Conservation (phyloP, 2,329 filamentous ascomycete genomes). For the Cladophialophora bantiana region DNA sequence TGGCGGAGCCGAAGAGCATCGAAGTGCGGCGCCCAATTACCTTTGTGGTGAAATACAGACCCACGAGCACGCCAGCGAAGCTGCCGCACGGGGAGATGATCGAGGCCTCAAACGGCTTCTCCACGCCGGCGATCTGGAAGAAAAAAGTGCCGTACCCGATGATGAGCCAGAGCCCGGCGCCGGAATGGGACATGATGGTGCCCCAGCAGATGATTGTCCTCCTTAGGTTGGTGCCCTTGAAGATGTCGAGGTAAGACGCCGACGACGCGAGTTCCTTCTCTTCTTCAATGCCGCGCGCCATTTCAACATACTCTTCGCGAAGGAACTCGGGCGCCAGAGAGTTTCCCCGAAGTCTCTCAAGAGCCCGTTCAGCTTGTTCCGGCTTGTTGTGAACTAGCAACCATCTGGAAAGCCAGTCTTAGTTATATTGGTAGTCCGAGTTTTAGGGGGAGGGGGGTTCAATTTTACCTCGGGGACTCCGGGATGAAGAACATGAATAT, state of each 20-base stretch:
- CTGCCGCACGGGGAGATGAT: constrained; percentile 44
- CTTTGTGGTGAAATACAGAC: constrained; percentile 46
- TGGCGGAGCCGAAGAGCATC: constrained; percentile 46
- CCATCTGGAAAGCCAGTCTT: constrained; percentile 19
- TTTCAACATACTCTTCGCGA: constrained; percentile 37
- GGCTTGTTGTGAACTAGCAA: constrained; percentile 32
- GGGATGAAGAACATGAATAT: constrained; percentile 57
- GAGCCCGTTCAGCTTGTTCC: constrained; percentile 29
- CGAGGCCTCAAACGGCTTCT: constrained; percentile 43
- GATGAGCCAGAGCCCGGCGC: constrained; percentile 28
- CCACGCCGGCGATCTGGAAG: constrained; percentile 51
- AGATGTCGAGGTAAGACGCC: constrained; percentile 42
- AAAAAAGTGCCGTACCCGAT: constrained; percentile 57
- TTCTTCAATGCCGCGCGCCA: constrained; percentile 33
- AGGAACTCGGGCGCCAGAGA: constrained; percentile 24
- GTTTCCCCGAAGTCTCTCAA: constrained; percentile 29
- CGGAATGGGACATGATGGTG: constrained; percentile 57
- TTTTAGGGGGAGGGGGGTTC: not conserved
- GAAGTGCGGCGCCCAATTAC: constrained; percentile 46
- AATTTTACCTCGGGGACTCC: constrained; percentile 52
- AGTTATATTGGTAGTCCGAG: not conserved
- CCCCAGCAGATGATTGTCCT: constrained; percentile 58
- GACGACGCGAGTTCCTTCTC: constrained; percentile 28
- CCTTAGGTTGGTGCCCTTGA: constrained; percentile 44
- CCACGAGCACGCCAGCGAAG: constrained; percentile 47